phyloP scores from a whole-genome alignment of 345 rosid genomes.

The Gossypium anomalum region DNA sequence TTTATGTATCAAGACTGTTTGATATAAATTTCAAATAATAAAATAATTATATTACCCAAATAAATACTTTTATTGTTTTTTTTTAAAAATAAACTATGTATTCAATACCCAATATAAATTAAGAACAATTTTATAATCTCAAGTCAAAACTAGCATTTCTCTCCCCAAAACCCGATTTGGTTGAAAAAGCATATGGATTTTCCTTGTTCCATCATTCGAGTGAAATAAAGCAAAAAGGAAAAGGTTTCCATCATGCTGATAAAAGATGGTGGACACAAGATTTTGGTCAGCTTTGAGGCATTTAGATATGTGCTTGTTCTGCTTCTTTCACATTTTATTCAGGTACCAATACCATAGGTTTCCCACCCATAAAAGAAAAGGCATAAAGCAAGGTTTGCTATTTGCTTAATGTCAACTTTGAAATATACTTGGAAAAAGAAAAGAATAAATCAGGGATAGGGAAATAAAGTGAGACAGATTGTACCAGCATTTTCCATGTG shows the following conservation, averaged over 20 bases:
- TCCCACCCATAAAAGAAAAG: not conserved
- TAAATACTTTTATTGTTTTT: too few species aligned
- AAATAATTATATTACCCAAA: too few species aligned
- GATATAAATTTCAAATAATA: too few species aligned
- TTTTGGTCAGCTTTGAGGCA: not conserved
- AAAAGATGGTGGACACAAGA: not conserved
- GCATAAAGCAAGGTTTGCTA: not conserved
- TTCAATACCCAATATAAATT: too few species aligned
- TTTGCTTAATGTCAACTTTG: not conserved
- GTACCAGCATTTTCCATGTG: not conserved
- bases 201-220: too few species aligned
- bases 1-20: too few species aligned
- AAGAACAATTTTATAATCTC: too few species aligned
- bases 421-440: not conserved
- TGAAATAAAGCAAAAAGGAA: not conserved
- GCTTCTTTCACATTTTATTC: not conserved
- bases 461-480: not conserved
- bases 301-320: not conserved
- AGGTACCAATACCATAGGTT: not conserved
- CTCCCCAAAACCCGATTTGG: too few species aligned
- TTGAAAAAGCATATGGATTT: too few species aligned
- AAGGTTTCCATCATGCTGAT: not conserved
- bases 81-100: too few species aligned
- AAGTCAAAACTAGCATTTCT: too few species aligned
- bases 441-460: not conserved